A percentile compares a stretch with the other conserved stretches of the same genome.
Conservation (phyloP, 495 filamentous ascomycete genomes). For the Aspergillus heteromorphus region DNA sequence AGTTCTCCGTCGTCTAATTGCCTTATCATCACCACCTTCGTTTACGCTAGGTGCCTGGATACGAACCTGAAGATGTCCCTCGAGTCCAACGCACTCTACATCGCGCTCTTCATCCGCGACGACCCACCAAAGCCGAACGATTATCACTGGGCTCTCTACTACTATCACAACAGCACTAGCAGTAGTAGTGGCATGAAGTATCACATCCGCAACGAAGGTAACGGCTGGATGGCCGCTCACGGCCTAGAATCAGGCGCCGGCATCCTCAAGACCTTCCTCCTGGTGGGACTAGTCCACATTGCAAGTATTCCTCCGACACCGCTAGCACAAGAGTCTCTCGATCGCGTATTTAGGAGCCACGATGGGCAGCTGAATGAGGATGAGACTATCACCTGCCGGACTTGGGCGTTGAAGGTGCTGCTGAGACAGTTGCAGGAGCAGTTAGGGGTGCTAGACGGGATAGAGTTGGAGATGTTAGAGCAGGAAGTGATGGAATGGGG, state of each 20-base stretch:
- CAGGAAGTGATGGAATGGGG: conserved; percentile 4
- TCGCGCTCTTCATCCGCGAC: conserved; percentile 10
- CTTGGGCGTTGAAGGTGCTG: conserved; percentile 6
- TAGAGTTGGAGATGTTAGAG: conserved; percentile 1
- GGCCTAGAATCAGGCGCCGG: neutral
- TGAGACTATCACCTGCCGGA: conserved; percentile 3
- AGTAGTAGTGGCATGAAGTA: conserved; percentile 13
- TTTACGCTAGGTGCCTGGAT: neutral
- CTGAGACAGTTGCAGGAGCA: neutral
- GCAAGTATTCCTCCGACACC: conserved; percentile 2
- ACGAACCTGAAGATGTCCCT: neutral
- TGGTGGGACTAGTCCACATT: conserved; percentile 15
- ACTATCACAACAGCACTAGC: conserved; percentile 6
- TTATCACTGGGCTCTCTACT: conserved; percentile 22
- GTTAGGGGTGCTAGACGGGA: neutral
- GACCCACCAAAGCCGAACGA: conserved; percentile 16
- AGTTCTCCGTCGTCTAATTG: neutral
- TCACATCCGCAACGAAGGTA: conserved; percentile 13
- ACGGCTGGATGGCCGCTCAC: conserved; percentile 13
- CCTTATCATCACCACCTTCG: neutral
- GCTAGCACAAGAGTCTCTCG: neutral
- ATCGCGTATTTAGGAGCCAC: conserved; percentile 2
- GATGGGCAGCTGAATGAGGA: conserved; percentile 1
- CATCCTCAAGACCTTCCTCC: conserved; percentile 14
- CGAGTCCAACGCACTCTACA: conserved; percentile 10